A percentile compares a stretch with the other conserved stretches of the same genome.
Conservation (phyloP, 1,284 basidiomycete genomes). For the Flammula alnicola region DNA sequence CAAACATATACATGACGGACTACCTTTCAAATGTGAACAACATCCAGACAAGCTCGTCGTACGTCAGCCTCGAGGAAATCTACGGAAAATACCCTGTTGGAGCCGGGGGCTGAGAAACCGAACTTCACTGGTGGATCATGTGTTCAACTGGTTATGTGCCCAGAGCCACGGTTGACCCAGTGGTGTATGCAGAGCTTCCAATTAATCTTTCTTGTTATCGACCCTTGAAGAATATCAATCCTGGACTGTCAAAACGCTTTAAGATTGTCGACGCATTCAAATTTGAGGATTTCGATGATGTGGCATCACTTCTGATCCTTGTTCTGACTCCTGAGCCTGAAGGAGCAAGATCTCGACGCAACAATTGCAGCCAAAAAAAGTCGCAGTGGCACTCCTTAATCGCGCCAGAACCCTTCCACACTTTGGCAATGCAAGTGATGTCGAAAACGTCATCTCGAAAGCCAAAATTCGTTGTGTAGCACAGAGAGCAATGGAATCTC, state of each 20-base stretch:
- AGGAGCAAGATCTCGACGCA: slow-evolving; percentile 57
- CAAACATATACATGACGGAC: slow-evolving; percentile 58
- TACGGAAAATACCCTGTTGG: too few relatives aligned
- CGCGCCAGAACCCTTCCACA: slow-evolving; percentile 61
- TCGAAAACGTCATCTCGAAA: slow-evolving; percentile 62
- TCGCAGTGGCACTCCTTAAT: slow-evolving; percentile 56
- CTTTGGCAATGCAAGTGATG: slow-evolving; percentile 71
- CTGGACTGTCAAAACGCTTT: slow-evolving; percentile 64
- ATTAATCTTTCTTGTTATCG: neutral
- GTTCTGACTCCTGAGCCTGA: slow-evolving; percentile 61
- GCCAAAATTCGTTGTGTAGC: slow-evolving; percentile 57
- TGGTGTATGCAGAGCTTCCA: too few relatives aligned
- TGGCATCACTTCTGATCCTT: slow-evolving; percentile 54
- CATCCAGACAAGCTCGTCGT: slow-evolving; percentile 51
- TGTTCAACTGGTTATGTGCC: too few relatives aligned
- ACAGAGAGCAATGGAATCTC: slow-evolving; percentile 41
- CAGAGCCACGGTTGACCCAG: too few relatives aligned
- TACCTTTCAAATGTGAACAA: slow-evolving; percentile 59
- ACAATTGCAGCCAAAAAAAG: slow-evolving; percentile 57
- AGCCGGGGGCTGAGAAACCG: too few relatives aligned
- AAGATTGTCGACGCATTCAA: slow-evolving; percentile 67
- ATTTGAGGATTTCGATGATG: slow-evolving; percentile 64
- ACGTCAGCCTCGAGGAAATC: slow-evolving; percentile 40
- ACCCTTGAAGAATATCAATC: slow-evolving; percentile 63
- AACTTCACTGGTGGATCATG: too few relatives aligned